Conservation (phyloP, 192 early-diverging fungal genomes). For the Gaertneriomyces sp. region DNA sequence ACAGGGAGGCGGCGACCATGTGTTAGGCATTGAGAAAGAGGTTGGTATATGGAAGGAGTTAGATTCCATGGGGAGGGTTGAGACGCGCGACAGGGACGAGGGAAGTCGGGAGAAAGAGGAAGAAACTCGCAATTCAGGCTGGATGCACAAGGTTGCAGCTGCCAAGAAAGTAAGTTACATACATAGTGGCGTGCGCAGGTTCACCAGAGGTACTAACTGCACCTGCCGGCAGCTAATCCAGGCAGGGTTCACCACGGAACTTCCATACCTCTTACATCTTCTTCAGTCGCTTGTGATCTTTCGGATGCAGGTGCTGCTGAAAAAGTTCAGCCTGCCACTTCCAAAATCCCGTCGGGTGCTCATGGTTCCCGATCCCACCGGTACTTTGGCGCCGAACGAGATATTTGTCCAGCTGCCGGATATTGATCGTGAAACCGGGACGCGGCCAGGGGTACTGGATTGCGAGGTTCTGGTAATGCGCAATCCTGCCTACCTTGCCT, state of each 20-base stretch:
- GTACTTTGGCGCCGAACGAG: conserved; percentile 7
- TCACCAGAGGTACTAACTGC: neutral
- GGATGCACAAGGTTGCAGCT: neutral
- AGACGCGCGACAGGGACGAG: conserved; percentile 6
- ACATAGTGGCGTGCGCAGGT: neutral
- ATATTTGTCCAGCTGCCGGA: conserved; percentile 11
- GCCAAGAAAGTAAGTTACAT: neutral
- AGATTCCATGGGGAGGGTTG: neutral
- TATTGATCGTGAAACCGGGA: neutral
- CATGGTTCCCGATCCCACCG: conserved; percentile 22
- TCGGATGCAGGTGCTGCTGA: conserved; percentile 1
- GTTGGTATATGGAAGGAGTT: neutral
- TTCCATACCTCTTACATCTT: conserved; percentile 3
- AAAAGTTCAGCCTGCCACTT: conserved; percentile 10
- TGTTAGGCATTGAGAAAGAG: neutral
- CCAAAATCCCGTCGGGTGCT: conserved; percentile 19
- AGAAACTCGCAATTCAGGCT: neutral
- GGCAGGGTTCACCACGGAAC: conserved; percentile 15
- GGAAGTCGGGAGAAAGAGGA: neutral
- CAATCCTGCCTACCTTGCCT: conserved; percentile 16
- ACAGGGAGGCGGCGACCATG: too few relatives aligned
- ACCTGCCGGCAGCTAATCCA: neutral
- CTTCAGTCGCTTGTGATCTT: neutral
- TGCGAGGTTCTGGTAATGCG: conserved; percentile 9
- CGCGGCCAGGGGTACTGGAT: neutral